Evolutionary conservation across 2,329 filamentous ascomycete genomes (phyloP), one percentile per base, ranked within the genome.

Genomic region (Cercospora sojina): DNA sequence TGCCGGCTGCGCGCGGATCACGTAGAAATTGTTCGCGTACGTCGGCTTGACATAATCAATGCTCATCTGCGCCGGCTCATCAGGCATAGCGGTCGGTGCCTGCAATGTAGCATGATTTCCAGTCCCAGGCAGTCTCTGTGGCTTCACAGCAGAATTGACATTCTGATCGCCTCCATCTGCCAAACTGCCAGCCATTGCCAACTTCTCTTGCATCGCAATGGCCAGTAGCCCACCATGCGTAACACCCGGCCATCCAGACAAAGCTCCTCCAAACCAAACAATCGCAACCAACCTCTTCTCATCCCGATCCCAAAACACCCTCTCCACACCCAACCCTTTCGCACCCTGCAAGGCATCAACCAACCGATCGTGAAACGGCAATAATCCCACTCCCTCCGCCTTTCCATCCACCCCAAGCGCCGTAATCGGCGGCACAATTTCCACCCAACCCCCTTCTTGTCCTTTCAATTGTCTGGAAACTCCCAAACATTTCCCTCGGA

Each of bases 171-270:
- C 61, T 1, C 66, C 67, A 9, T 70, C 47, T 2, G 69, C 88
- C 81, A 73, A 87, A 84, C 70, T 89, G 79, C 72, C 86, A 84
- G 86, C 88, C 51, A 89, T 82, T n/a, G 87, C 87, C 68, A 91
- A 82, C 60, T 84, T 85, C 80, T 93, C 91, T 76, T 91, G 86
- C 41, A 93, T 78, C 3, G 91, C 77, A 0, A 88, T 92, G 7
- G 88, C 89, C 58, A 91, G 82, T 6, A 84, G 82, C 13, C 91
- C 91, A 64, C 91, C 91, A 79, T 94, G 91, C 60, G 88, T 87
- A 47, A 91, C 82, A 12, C 85, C 84, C 1, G 90, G 90, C 89
- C 90, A 93, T 3, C 91, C 90, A 57, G 84, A 81, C 20, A 90
- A 75, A 1, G 82, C 85, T n/a, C 81, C 77, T 6, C 91, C 91